Base-by-base conservation (phyloP, 78 protist genomes). In the Dictyostelium firmibasis region DNA sequence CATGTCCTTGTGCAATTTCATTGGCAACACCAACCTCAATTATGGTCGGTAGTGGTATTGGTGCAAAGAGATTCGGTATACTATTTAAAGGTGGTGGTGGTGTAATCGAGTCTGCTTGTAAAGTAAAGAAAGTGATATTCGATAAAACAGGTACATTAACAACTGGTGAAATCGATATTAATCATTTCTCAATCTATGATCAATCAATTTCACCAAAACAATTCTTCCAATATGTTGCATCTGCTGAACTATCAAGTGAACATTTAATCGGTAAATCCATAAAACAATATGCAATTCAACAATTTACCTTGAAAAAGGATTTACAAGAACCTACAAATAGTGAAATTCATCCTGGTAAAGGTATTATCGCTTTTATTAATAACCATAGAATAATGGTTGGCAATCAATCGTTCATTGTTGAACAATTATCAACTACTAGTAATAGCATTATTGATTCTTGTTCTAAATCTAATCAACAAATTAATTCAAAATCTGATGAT, bases 71-170 rank as follows among this genome's bases (percentile, higher is more conserved):
- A 20, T 10, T 25, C 33, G 96, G 99, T 5, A 60, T 98, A 14
- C 94, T 98, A 41, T 93, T 98, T 69, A 98, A 98, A 84, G 85
- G 95, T 72, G 99, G 98, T 25, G 99, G 98, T 25, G 88, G 43
- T 8, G 95, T 94, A 23, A 89, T 98, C 14, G 98, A 98, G 92
- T 23, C 5, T 16, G 77, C 95, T 0, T 50, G 53, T 38, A 38
- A 36, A 31, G 33, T 96, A 16, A 9, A 20, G 0, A 60, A 87
- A 6, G 50, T 97, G 10, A 20, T 92, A 16, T 96, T 98, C 35
- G 99, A 98, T 94, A 98, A 98, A 95, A 98, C 99, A 2, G 99
- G 99, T 10, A 98, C 99, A 0, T 93, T 98, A 23, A 98, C 99
- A 18, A 25, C 75, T 7, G 98, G 98, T 31, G 29, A 64, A 29